Conservation (phyloP, 441 rosid genomes). For the Erodium moschatum region DNA sequence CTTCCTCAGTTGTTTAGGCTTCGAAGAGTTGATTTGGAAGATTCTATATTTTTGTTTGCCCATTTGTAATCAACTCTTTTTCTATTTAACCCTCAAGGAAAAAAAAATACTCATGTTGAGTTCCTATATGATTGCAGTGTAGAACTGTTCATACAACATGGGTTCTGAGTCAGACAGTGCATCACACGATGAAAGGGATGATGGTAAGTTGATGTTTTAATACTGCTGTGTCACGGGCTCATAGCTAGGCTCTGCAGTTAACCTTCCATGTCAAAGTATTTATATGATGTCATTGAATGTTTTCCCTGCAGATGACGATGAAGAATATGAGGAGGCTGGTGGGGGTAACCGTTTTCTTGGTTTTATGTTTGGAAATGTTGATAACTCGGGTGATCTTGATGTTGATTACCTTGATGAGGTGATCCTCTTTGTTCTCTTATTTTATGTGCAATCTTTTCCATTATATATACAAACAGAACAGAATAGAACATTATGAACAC, state of each 20-base stretch:
- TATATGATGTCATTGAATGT: constrained; percentile 13
- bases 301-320: constrained; percentile 59
- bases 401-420: constrained; percentile 98
- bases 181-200: constrained; percentile 36
- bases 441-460: background rate
- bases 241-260: background rate
- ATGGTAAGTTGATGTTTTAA: constrained; percentile 25
- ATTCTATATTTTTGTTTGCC: background rate
- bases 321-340: constrained; percentile 62
- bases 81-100: background rate
- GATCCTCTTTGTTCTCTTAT: constrained; percentile 15
- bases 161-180: constrained; percentile 27
- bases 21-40: background rate
- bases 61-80: background rate
- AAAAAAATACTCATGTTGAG: background rate
- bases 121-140: constrained; percentile 11
- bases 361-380: constrained; percentile 90
- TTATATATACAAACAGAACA: background rate
- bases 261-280: background rate
- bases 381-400: constrained; percentile 89
- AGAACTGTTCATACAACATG: constrained; percentile 18
- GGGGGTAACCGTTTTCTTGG: constrained; percentile 71
- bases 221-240: background rate
- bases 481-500: background rate
- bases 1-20: background rate